Base-by-base conservation (phyloP, 306 rosid species). In the Prosopis cineraria region DNA sequence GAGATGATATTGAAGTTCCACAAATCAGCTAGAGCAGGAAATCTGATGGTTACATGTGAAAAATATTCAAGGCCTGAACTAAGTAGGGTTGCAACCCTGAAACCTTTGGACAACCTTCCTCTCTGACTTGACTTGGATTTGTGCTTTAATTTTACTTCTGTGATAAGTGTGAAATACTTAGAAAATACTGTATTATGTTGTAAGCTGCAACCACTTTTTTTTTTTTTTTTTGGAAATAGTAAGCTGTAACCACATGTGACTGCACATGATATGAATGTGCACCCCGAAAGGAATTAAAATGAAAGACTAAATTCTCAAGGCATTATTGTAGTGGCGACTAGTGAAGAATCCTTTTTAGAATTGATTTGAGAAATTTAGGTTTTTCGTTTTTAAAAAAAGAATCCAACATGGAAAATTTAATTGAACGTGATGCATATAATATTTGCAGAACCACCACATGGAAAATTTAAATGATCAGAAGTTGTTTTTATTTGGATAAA, bases 1-100 rank as follows among this genome's bases (percentile, higher is more conserved):
- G 92, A 90, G 81, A 84, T 88, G 94, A 84, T 94, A 65, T 74
- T 92, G 84, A 87, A 83, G 77, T 84, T 92, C 70, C 97, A 92
- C 39, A 91, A 81, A 77, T 84, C 90, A 86, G 91, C 97, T 0
- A 75, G 84, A 58, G 7, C 40, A 24, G 91, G 97, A 75, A 88
- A 84, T 72, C 73, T 92, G 59, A 85, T 69, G 72, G 96, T 94
- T 71, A 71, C 92, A 2, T 84, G 78, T 27, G 94, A 94, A 70
- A 94, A 92, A 80, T 92, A 89, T 76, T 80, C 77, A 70, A 89
- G 84, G 68, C 72, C 87, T 44, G 84, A 92, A 64, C 85, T 82
- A 70, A 37, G 86, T 53, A 39, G 79, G 27, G 92, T 87, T 72
- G 91, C 97, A 65, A 78, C 90, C 31, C 71, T 92, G 50, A 88